Base-by-base conservation (phyloP, 371 early-diverging fungal species). In the Blastocladiella emersonii region DNA sequence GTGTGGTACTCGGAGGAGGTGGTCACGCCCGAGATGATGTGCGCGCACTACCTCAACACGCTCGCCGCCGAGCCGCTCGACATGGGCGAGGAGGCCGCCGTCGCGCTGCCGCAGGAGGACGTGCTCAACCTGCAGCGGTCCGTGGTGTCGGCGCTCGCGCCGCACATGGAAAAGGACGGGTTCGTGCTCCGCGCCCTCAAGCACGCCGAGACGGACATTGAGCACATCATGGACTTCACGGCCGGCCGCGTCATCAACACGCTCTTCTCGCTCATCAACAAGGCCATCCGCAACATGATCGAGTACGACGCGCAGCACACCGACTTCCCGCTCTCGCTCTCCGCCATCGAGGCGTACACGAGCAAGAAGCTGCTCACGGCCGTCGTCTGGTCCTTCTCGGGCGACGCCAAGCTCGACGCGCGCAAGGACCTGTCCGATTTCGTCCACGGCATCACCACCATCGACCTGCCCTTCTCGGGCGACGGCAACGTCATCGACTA, bases 191-290 rank as follows among this genome's bases (percentile, higher is more conserved):
- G 30, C 27, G 60, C 60, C 3, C 25, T 59, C 15, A 25, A 27
- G 44, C 79, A 81, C 63, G 90, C 92, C 15, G 70, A 71, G 36
- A 76, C 81, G 2, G 59, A 34, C 8, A 71, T 92, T 48, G 87
- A 87, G 19, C 98, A 98, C 63, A 88, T 98, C 63, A 98, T 98
- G 98, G 94, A 95, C 69, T 95, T 95, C 65, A 93, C 96, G 21
- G 70, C 76, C 7, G 86, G 87, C 75, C 87, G 95, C 35, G 93
- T 85, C 12, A 71, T 96, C 37, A 78, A 74, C 34, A 92, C 96
- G 0, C 78, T 98, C 67, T 93, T 93, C 72, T 88, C 94, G 19
- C 77, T 98, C 37, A 69, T 97, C 36, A 92, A 92, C 78, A 91
- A 87, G 73, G 85, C 91, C 5, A 86, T 90, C 10, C 81, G 89